Conservation (phyloP, 805 yeast species). For the Kuraishia borneana region DNA sequence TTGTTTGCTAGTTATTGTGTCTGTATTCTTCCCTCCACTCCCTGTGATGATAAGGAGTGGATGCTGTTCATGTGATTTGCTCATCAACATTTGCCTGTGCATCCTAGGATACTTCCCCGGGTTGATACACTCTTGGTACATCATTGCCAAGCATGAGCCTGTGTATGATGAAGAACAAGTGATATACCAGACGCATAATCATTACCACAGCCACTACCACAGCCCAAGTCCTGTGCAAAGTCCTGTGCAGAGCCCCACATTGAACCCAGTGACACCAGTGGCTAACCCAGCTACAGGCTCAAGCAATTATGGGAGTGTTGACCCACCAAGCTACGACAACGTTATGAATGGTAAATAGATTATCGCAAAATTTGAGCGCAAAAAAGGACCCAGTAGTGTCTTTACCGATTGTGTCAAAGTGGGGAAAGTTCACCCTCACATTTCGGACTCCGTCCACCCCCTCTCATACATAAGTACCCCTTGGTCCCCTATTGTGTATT, state of each 20-base stretch:
- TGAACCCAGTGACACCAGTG: constrained; percentile 5
- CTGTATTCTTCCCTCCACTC: constrained; percentile 67
- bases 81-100: constrained; percentile 55
- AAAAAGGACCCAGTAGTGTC: too few relatives aligned
- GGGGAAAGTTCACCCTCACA: too few relatives aligned
- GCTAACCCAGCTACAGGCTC: background rate
- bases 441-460: too few relatives aligned
- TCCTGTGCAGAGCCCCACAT: constrained; percentile 3
- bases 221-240: background rate
- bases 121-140: constrained; percentile 54
- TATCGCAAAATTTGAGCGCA: too few relatives aligned
- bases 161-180: constrained; percentile 7
- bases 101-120: constrained; percentile 63
- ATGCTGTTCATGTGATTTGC: constrained; percentile 53
- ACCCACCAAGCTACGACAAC: constrained; percentile 24
- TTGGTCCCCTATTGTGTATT: background rate
- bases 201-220: background rate
- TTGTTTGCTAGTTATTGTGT: constrained; percentile 55
- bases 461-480: too few relatives aligned
- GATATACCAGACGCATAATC: constrained; percentile 1
- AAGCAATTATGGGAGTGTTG: constrained; percentile 8
- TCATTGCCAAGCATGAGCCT: constrained; percentile 44
- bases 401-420: too few relatives aligned
- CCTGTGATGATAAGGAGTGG: constrained; percentile 73
- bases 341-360: constrained; percentile 24